Evolutionary conservation across 2,329 filamentous ascomycete genomes (phyloP).

Genomic region (Xylariaceae sp.): DNA sequence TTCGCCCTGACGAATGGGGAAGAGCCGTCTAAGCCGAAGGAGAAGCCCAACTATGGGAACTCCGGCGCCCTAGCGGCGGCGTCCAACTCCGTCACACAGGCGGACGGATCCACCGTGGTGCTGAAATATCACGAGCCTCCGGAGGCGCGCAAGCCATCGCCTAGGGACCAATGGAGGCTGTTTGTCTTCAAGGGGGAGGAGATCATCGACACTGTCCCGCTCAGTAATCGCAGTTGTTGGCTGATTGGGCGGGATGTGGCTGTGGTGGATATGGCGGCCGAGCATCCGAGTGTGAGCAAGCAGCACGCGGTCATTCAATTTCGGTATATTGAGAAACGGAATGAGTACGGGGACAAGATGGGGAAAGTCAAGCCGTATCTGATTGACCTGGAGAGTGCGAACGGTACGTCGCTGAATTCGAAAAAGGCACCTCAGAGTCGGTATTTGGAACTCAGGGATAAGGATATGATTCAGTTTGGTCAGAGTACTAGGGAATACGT

Average conservation of each 20-base stretch:
- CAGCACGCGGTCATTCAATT: conserved; percentile 97
- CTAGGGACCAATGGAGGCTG: conserved; percentile 76
- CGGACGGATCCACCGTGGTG: conserved; percentile 66
- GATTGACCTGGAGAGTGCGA: conserved; percentile 88
- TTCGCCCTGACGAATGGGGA: conserved; percentile 52
- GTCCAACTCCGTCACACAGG: conserved; percentile 70
- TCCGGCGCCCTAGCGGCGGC: conserved; percentile 82
- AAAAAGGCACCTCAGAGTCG: conserved; percentile 66
- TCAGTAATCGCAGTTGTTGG: conserved; percentile 80
- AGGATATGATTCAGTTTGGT: conserved; percentile 85
- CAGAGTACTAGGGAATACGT: conserved; percentile 89
- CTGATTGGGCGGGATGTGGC: conserved; percentile 73
- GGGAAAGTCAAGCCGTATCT: conserved; percentile 80
- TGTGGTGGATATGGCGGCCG: conserved; percentile 76
- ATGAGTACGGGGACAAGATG: conserved; percentile 80
- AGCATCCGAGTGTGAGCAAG: conserved; percentile 89
- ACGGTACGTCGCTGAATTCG: conserved; percentile 80
- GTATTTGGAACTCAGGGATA: conserved; percentile 80
- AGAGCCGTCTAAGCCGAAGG: conserved; percentile 57
- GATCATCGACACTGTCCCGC: conserved; percentile 73
- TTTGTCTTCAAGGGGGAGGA: conserved; percentile 87
- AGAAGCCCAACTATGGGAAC: conserved; percentile 79
- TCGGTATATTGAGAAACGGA: conserved; percentile 71
- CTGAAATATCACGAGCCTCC: conserved; percentile 95
- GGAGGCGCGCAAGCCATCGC: conserved; percentile 81